phyloP scores from a whole-genome alignment of 1,284 basidiomycete species.

The Bjerkandera adusta region DNA sequence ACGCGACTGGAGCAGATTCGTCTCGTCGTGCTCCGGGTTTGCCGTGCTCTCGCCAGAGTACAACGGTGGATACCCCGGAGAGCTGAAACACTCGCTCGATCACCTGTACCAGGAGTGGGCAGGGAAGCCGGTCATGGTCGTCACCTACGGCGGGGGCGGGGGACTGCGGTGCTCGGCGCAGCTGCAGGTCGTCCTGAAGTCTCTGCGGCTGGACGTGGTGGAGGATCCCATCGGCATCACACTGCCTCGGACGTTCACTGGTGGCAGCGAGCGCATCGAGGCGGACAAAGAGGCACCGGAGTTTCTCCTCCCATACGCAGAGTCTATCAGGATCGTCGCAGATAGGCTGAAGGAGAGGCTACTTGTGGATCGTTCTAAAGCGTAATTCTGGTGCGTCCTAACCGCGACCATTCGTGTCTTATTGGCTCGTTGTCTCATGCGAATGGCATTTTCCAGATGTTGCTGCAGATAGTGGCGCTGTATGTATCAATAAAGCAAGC shows the following conservation, averaged over 20 bases:
- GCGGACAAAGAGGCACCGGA: slow-evolving; percentile 16
- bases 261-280: slow-evolving; percentile 20
- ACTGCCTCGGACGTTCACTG: slow-evolving; percentile 20
- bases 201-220: slow-evolving; percentile 24
- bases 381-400: not conserved
- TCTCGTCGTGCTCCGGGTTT: slow-evolving; percentile 25
- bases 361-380: not conserved
- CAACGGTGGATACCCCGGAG: slow-evolving; percentile 29
- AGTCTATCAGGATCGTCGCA: slow-evolving; percentile 19
- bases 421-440: not conserved
- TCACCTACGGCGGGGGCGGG: slow-evolving; percentile 26
- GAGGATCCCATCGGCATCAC: slow-evolving; percentile 21
- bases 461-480: not conserved
- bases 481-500: not conserved
- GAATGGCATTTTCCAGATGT: not conserved
- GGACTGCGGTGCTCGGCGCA: slow-evolving; percentile 20
- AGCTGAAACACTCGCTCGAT: slow-evolving; percentile 31
- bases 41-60: slow-evolving; percentile 30
- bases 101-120: slow-evolving; percentile 31
- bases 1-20: slow-evolving; percentile 27
- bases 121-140: slow-evolving; percentile 26
- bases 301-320: slow-evolving; percentile 24
- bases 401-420: not conserved
- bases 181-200: slow-evolving; percentile 21
- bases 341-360: slow-evolving; percentile 19